Evolutionary conservation across 768 basidiomycete species (phyloP), one percentile per base, ranked within the genome.

Genomic region (Phaeotremella fagi): DNA sequence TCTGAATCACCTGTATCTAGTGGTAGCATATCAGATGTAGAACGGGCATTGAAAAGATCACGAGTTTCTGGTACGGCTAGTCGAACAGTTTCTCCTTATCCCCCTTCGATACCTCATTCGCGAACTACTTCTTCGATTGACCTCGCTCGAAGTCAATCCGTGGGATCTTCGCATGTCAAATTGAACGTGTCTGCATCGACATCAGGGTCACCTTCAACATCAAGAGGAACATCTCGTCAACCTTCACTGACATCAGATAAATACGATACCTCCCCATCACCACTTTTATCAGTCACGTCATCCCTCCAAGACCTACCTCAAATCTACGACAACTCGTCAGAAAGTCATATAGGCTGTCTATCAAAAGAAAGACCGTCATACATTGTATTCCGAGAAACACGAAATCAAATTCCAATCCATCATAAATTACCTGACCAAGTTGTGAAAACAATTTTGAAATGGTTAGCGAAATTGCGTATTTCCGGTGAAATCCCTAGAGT

Each of bases 311-410:
- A 12, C 38, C 6, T 22, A 7, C 38, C 38, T 11, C 9, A 41
- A 41, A 12, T 7, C 22, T 6, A 41, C 20, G 38, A 41, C 12
- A 33, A 33, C 16, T 22, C 38, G 38, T n/a, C n/a, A 26, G 55
- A 53, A 18, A 15, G 27, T 1, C 63, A 65, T 42, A 54, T 61
- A n/a, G 63, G 57, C 14, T 15, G 49, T 23, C 53, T 66, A 4
- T 28, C 58, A 15, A 55, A 59, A 16, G 64, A 66, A 42, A 41
- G 60, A 15, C 54, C 53, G 14, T 42, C 57, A 37, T 66, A 66
- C 38, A 28, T 53, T 16, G 36, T 28, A 25, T 48, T 59, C 42
- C 43, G 54, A 16, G n/a, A n/a, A n/a, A n/a, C n/a, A n/a, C n/a
- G n/a, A n/a, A n/a, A n/a, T n/a, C n/a, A n/a, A n/a, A n/a, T n/a